Percentiles rank a stretch among this genome's conserved stretches.
Evolutionary conservation across 345 rosid genomes (phyloP).

Genomic region (Hirschfeldia incana): DNA sequence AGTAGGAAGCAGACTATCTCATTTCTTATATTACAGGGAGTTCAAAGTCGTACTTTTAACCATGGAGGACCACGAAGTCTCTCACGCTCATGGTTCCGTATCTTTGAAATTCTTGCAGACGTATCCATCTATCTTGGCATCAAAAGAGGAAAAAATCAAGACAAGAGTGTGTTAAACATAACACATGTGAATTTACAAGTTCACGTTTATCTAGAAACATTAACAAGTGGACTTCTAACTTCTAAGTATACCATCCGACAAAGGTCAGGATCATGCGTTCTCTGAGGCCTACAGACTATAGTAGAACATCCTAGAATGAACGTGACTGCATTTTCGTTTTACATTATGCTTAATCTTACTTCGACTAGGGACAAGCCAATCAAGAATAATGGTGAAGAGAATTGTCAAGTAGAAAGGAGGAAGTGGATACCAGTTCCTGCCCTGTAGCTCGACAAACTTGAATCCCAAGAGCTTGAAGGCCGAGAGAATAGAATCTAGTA

Average conservation of each 20-base stretch:
- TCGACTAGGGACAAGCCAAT: not conserved
- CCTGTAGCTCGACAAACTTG: slow-evolving; percentile 99
- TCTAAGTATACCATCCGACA: not conserved
- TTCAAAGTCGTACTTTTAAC: slow-evolving; percentile 66
- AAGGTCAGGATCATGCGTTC: not conserved
- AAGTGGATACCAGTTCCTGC: slow-evolving; percentile 82
- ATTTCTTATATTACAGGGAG: not conserved
- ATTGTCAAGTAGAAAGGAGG: too few relatives aligned
- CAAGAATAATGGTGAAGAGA: too few relatives aligned
- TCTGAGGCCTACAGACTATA: not conserved
- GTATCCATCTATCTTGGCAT: slow-evolving; percentile 92
- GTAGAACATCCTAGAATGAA: slow-evolving; percentile 7
- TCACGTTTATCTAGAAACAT: not conserved
- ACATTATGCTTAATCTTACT: not conserved
- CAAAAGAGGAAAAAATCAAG: slow-evolving; percentile 30
- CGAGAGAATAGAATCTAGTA: slow-evolving; percentile 89
- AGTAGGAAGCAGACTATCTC: slow-evolving; percentile 9
- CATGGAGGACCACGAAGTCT: slow-evolving; percentile 97
- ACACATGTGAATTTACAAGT: not conserved
- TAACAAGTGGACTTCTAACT: too few relatives aligned
- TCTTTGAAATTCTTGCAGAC: slow-evolving; percentile 95
- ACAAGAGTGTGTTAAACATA: slow-evolving; percentile 13
- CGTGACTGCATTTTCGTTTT: slow-evolving; percentile 1
- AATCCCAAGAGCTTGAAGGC: slow-evolving; percentile 86
- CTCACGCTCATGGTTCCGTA: slow-evolving; percentile 83